A percentile compares a stretch with the other conserved stretches of the same genome.
Evolutionary conservation across 768 basidiomycete species (phyloP).

Genomic region (Candolleomyces efflorescens): DNA sequence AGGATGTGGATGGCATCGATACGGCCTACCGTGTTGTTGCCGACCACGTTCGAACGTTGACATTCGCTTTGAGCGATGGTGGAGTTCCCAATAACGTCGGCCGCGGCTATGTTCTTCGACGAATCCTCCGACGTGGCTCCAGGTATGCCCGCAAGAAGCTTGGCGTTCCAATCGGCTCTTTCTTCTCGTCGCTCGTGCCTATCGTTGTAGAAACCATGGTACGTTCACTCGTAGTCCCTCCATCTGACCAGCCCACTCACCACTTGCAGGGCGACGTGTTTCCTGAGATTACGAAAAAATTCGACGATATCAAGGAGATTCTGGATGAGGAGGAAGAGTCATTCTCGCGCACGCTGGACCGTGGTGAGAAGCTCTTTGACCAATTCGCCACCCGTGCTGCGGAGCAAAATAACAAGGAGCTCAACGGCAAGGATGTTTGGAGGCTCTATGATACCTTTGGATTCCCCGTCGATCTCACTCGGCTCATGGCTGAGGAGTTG

Average conservation of each 20-base stretch:
- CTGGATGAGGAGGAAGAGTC: slow-evolving; percentile 97
- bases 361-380: slow-evolving; percentile 94
- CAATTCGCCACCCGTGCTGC: slow-evolving; percentile 72
- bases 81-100: slow-evolving; percentile 96
- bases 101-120: slow-evolving; percentile 92
- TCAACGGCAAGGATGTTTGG: slow-evolving; percentile 95
- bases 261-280: slow-evolving; percentile 69
- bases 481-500: slow-evolving; percentile 95
- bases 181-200: slow-evolving; percentile 92
- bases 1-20: slow-evolving; percentile 93
- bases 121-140: slow-evolving; percentile 91
- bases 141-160: slow-evolving; percentile 95
- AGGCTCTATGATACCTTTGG: slow-evolving; percentile 97
- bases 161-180: slow-evolving; percentile 85
- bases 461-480: slow-evolving; percentile 95
- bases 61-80: slow-evolving; percentile 94
- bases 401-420: slow-evolving; percentile 55
- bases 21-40: slow-evolving; percentile 97
- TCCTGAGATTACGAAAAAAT: slow-evolving; percentile 86
- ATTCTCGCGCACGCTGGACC: slow-evolving; percentile 94
- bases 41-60: slow-evolving; percentile 93
- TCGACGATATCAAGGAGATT: slow-evolving; percentile 87
- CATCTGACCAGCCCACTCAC: background rate
- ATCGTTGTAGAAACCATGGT: slow-evolving; percentile 89
- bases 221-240: slow-evolving; percentile 15